phyloP scores from a whole-genome alignment of 371 early-diverging fungal species.

The Actinomucor elegans region DNA sequence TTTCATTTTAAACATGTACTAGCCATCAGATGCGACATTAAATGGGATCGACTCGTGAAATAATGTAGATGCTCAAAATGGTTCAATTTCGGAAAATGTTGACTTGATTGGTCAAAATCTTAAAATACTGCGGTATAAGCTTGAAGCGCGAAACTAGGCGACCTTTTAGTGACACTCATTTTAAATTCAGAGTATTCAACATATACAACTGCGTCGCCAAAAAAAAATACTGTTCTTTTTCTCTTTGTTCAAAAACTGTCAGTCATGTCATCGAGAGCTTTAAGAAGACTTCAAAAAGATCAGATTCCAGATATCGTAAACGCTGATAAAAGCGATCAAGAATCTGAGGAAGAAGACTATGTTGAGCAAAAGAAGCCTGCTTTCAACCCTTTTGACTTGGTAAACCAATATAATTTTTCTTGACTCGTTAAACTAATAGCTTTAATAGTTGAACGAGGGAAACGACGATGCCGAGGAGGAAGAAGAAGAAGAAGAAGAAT shows the following conservation, averaged over 20 bases:
- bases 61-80: too few relatives aligned
- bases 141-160: too few relatives aligned
- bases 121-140: background rate
- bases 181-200: too few relatives aligned
- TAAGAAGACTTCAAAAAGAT: constrained; percentile 40
- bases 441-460: constrained; percentile 35
- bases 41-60: too few relatives aligned
- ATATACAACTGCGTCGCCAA: too few relatives aligned
- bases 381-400: constrained; percentile 72
- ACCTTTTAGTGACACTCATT: too few relatives aligned
- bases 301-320: constrained; percentile 19
- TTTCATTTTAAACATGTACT: too few relatives aligned
- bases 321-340: constrained; percentile 11
- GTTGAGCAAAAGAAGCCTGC: constrained; percentile 15
- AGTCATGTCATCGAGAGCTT: constrained; percentile 47
- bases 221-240: background rate
- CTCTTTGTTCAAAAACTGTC: background rate
- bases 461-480: constrained; percentile 41
- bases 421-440: too few relatives aligned
- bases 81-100: too few relatives aligned
- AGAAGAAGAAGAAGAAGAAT: constrained; percentile 32
- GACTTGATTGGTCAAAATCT: background rate
- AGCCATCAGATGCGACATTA: too few relatives aligned
- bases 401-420: constrained; percentile 9
- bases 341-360: constrained; percentile 40